Conservation (phyloP, 768 basidiomycete species). For the Floccularia luteovirens region DNA sequence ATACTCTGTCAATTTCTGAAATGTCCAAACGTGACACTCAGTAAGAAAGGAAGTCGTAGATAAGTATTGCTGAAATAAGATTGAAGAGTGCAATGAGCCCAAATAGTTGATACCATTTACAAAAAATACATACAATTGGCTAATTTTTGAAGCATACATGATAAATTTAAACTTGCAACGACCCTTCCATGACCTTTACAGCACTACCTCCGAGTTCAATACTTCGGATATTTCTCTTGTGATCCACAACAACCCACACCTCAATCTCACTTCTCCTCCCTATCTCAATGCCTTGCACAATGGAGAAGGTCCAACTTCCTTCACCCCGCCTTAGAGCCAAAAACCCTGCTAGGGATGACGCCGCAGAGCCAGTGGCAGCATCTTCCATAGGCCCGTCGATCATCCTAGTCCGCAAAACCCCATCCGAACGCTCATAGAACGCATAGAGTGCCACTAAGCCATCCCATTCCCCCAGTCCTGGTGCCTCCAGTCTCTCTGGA, state of each 20-base stretch:
- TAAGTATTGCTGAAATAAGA: too few species aligned
- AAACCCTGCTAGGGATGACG: constrained; percentile 33
- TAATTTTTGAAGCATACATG: too few species aligned
- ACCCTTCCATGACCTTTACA: constrained; percentile 32
- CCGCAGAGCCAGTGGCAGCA: constrained; percentile 39
- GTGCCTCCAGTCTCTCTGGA: constrained; percentile 14
- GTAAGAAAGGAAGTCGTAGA: too few species aligned
- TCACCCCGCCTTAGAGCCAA: constrained; percentile 25
- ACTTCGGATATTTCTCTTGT: constrained; percentile 16
- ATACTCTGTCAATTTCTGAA: too few species aligned
- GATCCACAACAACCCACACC: constrained; percentile 25
- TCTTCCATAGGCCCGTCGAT: constrained; percentile 32
- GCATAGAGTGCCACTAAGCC: constrained; percentile 28
- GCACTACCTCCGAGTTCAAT: constrained; percentile 31
- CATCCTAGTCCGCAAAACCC: constrained; percentile 30
- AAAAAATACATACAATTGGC: too few species aligned
- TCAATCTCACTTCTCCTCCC: constrained; percentile 34
- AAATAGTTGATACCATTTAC: too few species aligned
- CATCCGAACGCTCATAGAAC: constrained; percentile 24
- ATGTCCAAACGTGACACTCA: too few species aligned
- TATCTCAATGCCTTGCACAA: constrained; percentile 40
- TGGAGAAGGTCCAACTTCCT: constrained; percentile 25
- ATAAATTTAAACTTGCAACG: constrained; percentile 4
- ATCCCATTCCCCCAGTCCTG: constrained; percentile 30
- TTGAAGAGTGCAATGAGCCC: too few species aligned